Conservation (phyloP, 164 flowering plant genomes). For the Cinnamomum chago region DNA sequence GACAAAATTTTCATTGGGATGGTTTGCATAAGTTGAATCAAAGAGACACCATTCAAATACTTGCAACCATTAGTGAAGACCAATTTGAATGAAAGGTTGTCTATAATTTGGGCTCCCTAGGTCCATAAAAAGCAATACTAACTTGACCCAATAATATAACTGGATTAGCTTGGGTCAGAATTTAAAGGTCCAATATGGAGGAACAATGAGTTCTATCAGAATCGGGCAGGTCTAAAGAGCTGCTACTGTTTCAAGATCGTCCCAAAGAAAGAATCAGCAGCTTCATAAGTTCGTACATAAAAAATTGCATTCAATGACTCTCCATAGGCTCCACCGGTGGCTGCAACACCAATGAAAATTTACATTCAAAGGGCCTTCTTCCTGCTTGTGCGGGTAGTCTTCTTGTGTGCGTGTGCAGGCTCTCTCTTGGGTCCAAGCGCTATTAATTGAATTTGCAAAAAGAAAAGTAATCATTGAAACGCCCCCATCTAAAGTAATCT, state of each 20-base stretch:
- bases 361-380: slow-evolving; percentile 13
- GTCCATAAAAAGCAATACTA: no score
- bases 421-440: no score
- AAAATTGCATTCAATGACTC: slow-evolving; percentile 74
- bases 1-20: no score
- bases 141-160: no score
- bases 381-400: slow-evolving; percentile 16
- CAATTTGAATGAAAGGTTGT: no score
- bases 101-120: no score
- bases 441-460: no score
- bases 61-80: no score
- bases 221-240: slow-evolving; percentile 86
- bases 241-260: slow-evolving; percentile 92
- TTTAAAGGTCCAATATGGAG: slow-evolving; percentile 17
- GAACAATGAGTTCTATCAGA: slow-evolving; percentile 73
- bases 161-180: no score
- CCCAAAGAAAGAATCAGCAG: slow-evolving; percentile 90
- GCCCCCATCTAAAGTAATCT: neutral
- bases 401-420: slow-evolving; percentile 54
- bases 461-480: slow-evolving; percentile 33
- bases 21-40: no score
- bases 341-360: slow-evolving; percentile 90
- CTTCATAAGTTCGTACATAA: slow-evolving; percentile 73
- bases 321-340: slow-evolving; percentile 92
- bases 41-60: no score